Evolutionary conservation across 208 protist genomes (phyloP).

Genomic region (Strigomonas culicis): DNA sequence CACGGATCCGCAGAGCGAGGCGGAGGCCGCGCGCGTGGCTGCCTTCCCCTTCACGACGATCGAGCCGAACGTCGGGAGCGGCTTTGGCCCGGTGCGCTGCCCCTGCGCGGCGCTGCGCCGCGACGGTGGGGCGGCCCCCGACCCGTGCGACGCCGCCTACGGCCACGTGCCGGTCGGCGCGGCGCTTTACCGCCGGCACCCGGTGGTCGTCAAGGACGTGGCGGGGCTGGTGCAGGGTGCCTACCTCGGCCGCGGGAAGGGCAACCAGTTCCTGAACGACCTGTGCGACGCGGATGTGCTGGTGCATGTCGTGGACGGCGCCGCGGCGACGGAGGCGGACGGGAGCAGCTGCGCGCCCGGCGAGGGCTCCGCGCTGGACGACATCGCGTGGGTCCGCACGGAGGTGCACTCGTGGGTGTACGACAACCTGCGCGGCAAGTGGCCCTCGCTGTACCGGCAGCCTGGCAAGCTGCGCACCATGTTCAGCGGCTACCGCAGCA

Average conservation of each 20-base stretch:
- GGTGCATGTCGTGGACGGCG: slow-evolving; percentile 93
- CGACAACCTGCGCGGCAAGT: slow-evolving; percentile 88
- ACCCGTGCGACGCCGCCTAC: slow-evolving; percentile 53
- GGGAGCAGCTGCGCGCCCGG: slow-evolving; percentile 66
- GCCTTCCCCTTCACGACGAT: slow-evolving; percentile 95
- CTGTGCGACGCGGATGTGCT: slow-evolving; percentile 92
- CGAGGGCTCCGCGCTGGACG: slow-evolving; percentile 65
- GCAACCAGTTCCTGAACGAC: slow-evolving; percentile 95
- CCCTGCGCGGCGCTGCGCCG: slow-evolving; percentile 38
- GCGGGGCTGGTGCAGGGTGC: slow-evolving; percentile 93
- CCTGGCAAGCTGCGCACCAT: slow-evolving; percentile 79
- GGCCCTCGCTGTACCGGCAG: slow-evolving; percentile 51
- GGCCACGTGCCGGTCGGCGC: slow-evolving; percentile 45
- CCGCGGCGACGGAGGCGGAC: slow-evolving; percentile 83
- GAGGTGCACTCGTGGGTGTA: slow-evolving; percentile 95
- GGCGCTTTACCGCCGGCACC: slow-evolving; percentile 60
- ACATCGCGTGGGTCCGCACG: slow-evolving; percentile 89
- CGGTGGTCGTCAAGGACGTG: slow-evolving; percentile 88
- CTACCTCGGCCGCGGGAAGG: slow-evolving; percentile 90
- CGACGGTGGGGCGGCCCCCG: background rate
- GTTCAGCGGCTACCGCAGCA: slow-evolving; percentile 91
- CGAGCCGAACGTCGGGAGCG: slow-evolving; percentile 84
- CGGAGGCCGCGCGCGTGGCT: slow-evolving; percentile 80
- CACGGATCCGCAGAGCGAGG: slow-evolving; percentile 73
- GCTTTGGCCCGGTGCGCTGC: slow-evolving; percentile 61